A percentile compares a stretch with the other conserved stretches of the same genome.
Conservation (phyloP, 352 stramenopile species). For the Globisporangium barbulae region DNA sequence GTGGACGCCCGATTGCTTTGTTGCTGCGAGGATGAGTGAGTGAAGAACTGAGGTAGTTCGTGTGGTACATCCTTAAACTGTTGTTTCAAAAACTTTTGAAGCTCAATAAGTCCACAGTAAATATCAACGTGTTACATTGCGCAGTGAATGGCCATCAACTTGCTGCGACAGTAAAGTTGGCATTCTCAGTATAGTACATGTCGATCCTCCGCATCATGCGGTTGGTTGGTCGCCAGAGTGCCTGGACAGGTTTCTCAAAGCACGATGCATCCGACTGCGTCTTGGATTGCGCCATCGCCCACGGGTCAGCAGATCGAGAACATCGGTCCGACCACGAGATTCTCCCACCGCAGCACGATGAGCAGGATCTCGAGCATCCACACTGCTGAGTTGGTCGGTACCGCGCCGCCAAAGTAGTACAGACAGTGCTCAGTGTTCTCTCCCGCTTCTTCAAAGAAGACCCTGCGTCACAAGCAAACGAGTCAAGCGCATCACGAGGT, state of each 20-base stretch:
- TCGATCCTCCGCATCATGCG: neutral
- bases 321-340: constrained; percentile 39
- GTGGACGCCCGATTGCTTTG: neutral
- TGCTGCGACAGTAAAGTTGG: neutral
- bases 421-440: constrained; percentile 27
- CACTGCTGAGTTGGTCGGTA: constrained; percentile 33
- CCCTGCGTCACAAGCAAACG: constrained; percentile 21
- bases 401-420: constrained; percentile 50
- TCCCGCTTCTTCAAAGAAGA: constrained; percentile 37
- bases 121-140: neutral
- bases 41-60: too few species aligned
- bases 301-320: constrained; percentile 18
- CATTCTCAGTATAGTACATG: neutral
- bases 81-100: neutral
- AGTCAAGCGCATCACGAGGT: neutral
- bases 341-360: constrained; percentile 52
- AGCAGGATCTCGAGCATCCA: constrained; percentile 68
- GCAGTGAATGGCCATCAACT: neutral
- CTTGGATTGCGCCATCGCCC: neutral
- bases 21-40: too few species aligned
- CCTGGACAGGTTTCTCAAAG: neutral
- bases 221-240: neutral
- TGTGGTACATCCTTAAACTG: neutral
- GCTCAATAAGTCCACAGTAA: neutral
- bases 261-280: neutral